These are phyloP conservation scores for Eucalyptus marginata DNA, from an alignment of 345 rosid genomes.

Conservation along the genomic window DNA sequence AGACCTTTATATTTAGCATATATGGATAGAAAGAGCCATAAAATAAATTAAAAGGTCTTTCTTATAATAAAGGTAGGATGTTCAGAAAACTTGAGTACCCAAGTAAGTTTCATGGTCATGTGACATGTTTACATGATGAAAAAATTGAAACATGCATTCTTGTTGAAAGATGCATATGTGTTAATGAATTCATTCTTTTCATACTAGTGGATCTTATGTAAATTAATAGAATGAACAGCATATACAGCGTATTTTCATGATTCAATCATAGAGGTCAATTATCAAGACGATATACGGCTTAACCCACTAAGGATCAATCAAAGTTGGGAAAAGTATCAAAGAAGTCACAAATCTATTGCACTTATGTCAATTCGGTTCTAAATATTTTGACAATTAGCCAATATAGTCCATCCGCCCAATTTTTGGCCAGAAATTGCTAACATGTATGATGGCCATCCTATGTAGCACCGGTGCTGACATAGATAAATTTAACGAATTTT, in stretches of 20 bases:
- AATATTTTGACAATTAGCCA: background rate
- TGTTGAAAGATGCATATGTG: background rate
- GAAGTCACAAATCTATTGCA: background rate
- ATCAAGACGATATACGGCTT: background rate
- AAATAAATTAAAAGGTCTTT: background rate
- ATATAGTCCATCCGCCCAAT: background rate
- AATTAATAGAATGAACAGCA: background rate
- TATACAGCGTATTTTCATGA: background rate
- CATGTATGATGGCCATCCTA: fast-evolving
- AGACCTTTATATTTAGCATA: background rate
- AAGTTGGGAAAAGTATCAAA: background rate
- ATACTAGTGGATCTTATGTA: background rate
- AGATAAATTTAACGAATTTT: background rate
- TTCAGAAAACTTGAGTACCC: background rate
- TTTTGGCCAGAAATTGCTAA: background rate
- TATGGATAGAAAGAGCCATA: background rate
- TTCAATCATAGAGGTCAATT: background rate
- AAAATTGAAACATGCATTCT: background rate
- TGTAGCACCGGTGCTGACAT: fast-evolving
- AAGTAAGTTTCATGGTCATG: background rate
- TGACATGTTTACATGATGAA: background rate
- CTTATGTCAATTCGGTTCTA: background rate
- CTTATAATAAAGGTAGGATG: background rate
- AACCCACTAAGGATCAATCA: background rate
- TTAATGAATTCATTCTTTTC: background rate